phyloP scores from a whole-genome alignment of 495 filamentous ascomycete genomes.

The Margaritispora aquatica region DNA sequence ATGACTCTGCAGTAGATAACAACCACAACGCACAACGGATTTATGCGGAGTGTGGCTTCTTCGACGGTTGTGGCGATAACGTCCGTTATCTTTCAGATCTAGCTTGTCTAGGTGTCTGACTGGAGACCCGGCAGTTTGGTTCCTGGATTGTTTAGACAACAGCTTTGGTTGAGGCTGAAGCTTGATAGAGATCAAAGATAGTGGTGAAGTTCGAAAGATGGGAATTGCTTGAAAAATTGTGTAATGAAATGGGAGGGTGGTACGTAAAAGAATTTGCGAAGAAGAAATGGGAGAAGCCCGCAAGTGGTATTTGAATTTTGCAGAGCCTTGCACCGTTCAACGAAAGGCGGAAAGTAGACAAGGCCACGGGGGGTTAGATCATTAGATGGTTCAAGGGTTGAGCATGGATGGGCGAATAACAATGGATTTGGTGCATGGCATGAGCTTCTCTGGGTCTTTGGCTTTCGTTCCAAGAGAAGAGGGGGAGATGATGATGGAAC shows the following conservation, averaged over 20 bases:
- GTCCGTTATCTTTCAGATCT: constrained; percentile 15
- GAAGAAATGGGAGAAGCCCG: constrained; percentile 5
- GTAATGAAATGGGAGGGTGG: constrained; percentile 21
- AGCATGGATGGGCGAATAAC: neutral
- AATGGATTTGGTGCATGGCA: no score
- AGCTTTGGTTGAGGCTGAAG: constrained; percentile 14
- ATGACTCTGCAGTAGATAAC: constrained; percentile 3
- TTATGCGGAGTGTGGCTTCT: constrained; percentile 10
- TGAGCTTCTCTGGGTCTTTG: no score
- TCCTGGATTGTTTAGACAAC: constrained; percentile 11
- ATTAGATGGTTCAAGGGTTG: no score
- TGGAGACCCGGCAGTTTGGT: constrained; percentile 16
- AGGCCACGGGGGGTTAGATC: neutral
- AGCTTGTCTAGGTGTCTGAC: constrained; percentile 15
- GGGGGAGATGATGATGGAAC: no score
- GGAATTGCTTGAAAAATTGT: neutral
- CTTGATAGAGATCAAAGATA: constrained; percentile 7
- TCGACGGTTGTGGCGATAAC: constrained; percentile 10
- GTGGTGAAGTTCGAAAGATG: constrained; percentile 8
- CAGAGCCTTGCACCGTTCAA: constrained; percentile 4
- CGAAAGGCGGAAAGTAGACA: constrained; percentile 7
- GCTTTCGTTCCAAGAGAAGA: no score
- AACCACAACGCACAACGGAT: neutral
- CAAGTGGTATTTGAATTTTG: constrained; percentile 22
- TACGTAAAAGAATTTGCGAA: constrained; percentile 18